Evolutionary conservation across 202 grass and related monocot species (phyloP), one percentile per base, ranked within the genome.

Genomic region (Dendrocalamus latiflorus): DNA sequence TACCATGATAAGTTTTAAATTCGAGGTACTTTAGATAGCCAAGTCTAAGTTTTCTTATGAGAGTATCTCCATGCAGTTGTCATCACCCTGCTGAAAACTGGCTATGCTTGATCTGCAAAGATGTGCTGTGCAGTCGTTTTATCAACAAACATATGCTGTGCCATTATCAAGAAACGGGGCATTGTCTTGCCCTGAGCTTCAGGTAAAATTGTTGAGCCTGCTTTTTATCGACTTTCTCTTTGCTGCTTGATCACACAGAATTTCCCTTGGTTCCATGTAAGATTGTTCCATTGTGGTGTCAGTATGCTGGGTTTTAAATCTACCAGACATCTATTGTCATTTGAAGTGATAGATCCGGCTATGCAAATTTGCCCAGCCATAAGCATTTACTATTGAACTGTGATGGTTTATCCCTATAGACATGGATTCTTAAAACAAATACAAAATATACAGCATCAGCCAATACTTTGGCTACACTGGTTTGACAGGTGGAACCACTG

Each of bases 21-120:
- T 58, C 11, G 37, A 74, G 39, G 17, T 74, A 57, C 60, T 50
- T 36, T 21, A 30, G 9, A 80, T 33, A 34, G 18, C 33, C 28
- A 69, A 28, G 42, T 85, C 21, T 55, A n/a, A 34, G 41, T 51
- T 84, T 65, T 76, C 59, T 86, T 78, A 74, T 41, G 34, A 59
- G 38, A 4, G 44, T 76, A 16, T 81, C 34, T 87, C 33, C 24
- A 33, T 91, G 84, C 86, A 94, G 95, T 73, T 98, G 95, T 48
- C 82, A 95, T 62, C 92, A 98, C 88, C 90, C 90, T 81, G 69
- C 82, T 70, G n/a, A n/a, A n/a, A n/a, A n/a, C n/a, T n/a, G n/a
- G n/a, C n/a, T n/a, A n/a, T n/a, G n/a, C n/a, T n/a, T n/a, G n/a
- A n/a, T n/a, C n/a, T n/a, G n/a, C n/a, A n/a, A n/a, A n/a, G n/a